Evolutionary conservation across 2,329 filamentous ascomycete species (phyloP).

Genomic region (Aspergillus piperis): DNA sequence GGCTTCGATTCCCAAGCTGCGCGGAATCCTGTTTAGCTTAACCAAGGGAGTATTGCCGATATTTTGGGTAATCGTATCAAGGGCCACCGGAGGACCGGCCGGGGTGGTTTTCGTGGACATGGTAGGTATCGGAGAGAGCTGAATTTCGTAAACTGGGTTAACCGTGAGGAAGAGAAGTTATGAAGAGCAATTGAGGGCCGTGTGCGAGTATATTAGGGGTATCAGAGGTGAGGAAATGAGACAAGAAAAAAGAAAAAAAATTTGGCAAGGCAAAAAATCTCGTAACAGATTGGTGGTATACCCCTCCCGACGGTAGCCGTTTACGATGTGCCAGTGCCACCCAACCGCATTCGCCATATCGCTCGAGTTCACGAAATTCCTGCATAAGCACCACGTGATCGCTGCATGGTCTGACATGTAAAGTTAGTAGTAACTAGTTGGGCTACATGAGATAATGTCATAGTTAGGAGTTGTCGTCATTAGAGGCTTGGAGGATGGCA

Average conservation of each 20-base stretch:
- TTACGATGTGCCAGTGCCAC: not conserved
- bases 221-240: not conserved
- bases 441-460: no score
- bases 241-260: not conserved
- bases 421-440: not conserved
- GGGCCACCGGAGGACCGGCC: conserved; percentile 56
- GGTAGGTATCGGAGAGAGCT: conserved; percentile 9
- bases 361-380: not conserved
- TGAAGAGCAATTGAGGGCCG: not conserved
- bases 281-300: conserved; percentile 21
- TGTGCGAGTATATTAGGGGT: not conserved
- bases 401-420: not conserved
- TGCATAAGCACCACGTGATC: not conserved
- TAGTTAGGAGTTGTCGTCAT: not conserved
- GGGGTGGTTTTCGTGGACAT: conserved; percentile 55
- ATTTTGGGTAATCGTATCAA: conserved; percentile 75
- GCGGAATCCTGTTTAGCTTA: conserved; percentile 86
- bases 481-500: not conserved
- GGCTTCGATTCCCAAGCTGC: conserved; percentile 84
- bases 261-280: conserved; percentile 14
- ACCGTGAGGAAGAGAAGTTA: not conserved
- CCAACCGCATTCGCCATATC: not conserved
- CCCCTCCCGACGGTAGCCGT: conserved; percentile 13
- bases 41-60: conserved; percentile 97
- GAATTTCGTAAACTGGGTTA: not conserved